phyloP scores from a whole-genome alignment of 2,329 filamentous ascomycete genomes.

The Pseudogymnoascus sp. region DNA sequence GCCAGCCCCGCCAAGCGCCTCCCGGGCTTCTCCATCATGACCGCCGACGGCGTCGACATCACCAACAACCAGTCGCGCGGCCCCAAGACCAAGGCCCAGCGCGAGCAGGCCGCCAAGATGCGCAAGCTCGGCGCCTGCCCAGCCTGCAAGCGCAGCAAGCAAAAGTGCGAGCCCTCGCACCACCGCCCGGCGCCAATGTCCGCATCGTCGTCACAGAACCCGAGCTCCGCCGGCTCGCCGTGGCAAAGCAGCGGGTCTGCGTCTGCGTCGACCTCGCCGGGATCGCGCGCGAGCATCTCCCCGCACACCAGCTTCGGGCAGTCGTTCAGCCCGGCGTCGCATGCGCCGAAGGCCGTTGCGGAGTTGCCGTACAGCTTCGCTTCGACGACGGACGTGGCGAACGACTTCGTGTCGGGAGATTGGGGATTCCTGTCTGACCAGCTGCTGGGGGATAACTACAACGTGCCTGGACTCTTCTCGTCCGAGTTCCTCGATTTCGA shows the following conservation, averaged over 20 bases:
- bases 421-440: not conserved
- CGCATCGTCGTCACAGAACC: not conserved
- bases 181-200: conserved; percentile 13
- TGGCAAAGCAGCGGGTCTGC: not conserved
- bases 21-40: conserved; percentile 60
- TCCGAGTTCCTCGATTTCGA: not conserved
- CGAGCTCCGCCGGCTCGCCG: not conserved
- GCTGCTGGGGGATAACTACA: not conserved
- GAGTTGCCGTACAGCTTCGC: not conserved
- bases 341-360: not conserved
- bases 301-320: conserved; percentile 1
- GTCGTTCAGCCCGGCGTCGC: not conserved
- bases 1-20: conserved; percentile 27
- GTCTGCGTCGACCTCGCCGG: not conserved
- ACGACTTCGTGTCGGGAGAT: not conserved
- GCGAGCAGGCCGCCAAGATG: conserved; percentile 59
- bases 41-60: conserved; percentile 53
- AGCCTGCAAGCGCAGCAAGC: conserved; percentile 53
- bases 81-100: conserved; percentile 59
- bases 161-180: conserved; percentile 26
- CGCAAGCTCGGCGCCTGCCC: conserved; percentile 61
- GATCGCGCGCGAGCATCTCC: conserved; percentile 1
- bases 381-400: not conserved
- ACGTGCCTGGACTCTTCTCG: not conserved
- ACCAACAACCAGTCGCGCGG: conserved; percentile 54